phyloP scores from a whole-genome alignment of 768 basidiomycete genomes.

The Lactifluus rugatus region DNA sequence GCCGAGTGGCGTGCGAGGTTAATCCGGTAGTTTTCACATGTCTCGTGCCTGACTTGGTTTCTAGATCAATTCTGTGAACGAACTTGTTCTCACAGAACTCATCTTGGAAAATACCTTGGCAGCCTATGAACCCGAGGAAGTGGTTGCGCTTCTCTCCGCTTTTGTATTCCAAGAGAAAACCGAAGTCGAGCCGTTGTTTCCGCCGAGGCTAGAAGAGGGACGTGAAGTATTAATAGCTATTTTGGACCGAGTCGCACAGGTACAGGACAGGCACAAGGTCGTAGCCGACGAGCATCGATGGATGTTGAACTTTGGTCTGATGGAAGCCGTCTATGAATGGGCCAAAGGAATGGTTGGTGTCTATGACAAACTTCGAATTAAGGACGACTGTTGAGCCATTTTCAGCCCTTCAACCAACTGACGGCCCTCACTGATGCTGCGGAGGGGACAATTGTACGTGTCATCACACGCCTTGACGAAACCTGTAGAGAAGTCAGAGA shows the following conservation, averaged over 20 bases:
- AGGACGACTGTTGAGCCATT: background rate
- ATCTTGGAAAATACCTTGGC: constrained; percentile 94
- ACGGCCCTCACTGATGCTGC: constrained; percentile 86
- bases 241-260: constrained; percentile 63
- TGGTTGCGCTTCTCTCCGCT: constrained; percentile 89
- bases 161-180: constrained; percentile 99
- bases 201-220: constrained; percentile 71
- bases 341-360: constrained; percentile 88
- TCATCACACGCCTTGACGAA: constrained; percentile 93
- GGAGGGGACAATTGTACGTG: constrained; percentile 94
- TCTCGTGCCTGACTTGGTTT: background rate
- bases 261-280: constrained; percentile 78
- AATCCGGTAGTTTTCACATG: constrained; percentile 9
- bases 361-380: background rate
- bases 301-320: constrained; percentile 79
- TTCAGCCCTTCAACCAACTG: constrained; percentile 91
- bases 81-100: constrained; percentile 91
- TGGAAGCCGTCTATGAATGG: constrained; percentile 99
- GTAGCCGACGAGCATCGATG: constrained; percentile 68
- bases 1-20: constrained; percentile 96
- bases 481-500: constrained; percentile 95
- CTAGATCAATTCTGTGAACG: constrained; percentile 98
- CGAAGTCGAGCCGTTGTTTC: constrained; percentile 75
- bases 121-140: constrained; percentile 86
- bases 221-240: constrained; percentile 69